Evolutionary conservation across 495 filamentous ascomycete genomes (phyloP), one percentile per base, ranked within the genome.

Genomic region (Penicillium cinerascens): DNA sequence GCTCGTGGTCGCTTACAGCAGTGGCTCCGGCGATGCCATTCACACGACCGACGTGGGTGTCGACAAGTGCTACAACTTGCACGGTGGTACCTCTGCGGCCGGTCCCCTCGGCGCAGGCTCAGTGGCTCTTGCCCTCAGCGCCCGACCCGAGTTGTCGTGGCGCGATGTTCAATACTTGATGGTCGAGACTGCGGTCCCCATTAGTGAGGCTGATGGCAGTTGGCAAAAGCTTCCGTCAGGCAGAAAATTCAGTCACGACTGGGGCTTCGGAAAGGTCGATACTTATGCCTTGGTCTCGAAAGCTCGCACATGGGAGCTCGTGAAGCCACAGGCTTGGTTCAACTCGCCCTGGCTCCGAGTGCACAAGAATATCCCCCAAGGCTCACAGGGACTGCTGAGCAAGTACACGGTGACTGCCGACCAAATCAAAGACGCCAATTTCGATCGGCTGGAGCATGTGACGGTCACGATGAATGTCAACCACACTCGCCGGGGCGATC

Each of bases 261-360:
- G 86, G 78, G 93, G 92, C 36, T 98, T 93, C 65, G 93, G 93
- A 54, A 97, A 96, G 71, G 72, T 97, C 18, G 93, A 98, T 62
- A 84, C 86, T 9, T 96, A 85, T 63, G 83, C 85, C 23, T 81
- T 96, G 44, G 88, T 98, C 18, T 87, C 96, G 63, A 83, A 80
- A 35, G 92, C 93, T 49, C 92, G 89, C 73, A 82, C 76, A 1
- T 96, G 89, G 80, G 80, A 91, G 54, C 76, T 83, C 4, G 90
- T 98, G 43, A 98, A 98, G 67, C 95, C 95, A n/a, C 93, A 98
- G 67, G 86, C 89, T 9, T 98, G 95, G 95, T 92, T 80, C 67
- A 86, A 86, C 62, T 91, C 91, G 3, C 95, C 93, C 1, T 96
- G 93, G 89, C 76, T 96, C 49, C 88, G 91, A 56, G 89, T 97